Conservation (phyloP, 352 stramenopile genomes). For the Phytophthora lateralis region DNA sequence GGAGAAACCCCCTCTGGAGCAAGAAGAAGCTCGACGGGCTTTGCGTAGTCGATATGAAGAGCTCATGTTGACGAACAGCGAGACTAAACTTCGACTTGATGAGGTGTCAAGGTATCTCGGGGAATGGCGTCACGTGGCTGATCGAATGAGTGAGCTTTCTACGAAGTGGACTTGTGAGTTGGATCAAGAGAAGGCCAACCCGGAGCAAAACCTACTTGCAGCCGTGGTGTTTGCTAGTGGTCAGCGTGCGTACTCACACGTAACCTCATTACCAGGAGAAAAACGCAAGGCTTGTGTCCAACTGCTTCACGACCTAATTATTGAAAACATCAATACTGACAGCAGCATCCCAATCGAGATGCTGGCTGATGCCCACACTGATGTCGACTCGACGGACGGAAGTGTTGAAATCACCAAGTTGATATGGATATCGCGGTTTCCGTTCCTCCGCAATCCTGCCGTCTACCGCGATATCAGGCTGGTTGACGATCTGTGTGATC, state of each 20-base stretch:
- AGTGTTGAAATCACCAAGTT: slow-evolving; percentile 10
- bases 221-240: slow-evolving; percentile 3
- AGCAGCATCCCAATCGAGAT: not conserved
- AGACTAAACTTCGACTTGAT: slow-evolving; percentile 20
- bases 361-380: not conserved
- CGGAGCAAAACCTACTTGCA: slow-evolving; percentile 6
- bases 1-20: not conserved
- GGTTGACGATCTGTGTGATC: slow-evolving; percentile 41
- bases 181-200: slow-evolving; percentile 8
- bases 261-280: not conserved
- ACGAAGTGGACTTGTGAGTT: slow-evolving; percentile 24
- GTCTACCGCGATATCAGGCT: slow-evolving; percentile 24
- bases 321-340: not conserved
- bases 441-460: slow-evolving; percentile 29
- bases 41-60: slow-evolving; percentile 30
- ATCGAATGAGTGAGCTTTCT: slow-evolving; percentile 10
- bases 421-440: slow-evolving; percentile 49
- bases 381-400: slow-evolving; percentile 2
- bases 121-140: slow-evolving; percentile 21
- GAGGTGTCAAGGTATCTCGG: slow-evolving; percentile 2
- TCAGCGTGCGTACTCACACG: slow-evolving; percentile 13
- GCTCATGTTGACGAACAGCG: slow-evolving; percentile 20
- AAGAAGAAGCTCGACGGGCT: slow-evolving; percentile 16
- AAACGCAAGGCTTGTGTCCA: slow-evolving; percentile 1
- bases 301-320: slow-evolving; percentile 5